Evolutionary conservation across 495 filamentous ascomycete species (phyloP).

Genomic region (Platismatia glauca): DNA sequence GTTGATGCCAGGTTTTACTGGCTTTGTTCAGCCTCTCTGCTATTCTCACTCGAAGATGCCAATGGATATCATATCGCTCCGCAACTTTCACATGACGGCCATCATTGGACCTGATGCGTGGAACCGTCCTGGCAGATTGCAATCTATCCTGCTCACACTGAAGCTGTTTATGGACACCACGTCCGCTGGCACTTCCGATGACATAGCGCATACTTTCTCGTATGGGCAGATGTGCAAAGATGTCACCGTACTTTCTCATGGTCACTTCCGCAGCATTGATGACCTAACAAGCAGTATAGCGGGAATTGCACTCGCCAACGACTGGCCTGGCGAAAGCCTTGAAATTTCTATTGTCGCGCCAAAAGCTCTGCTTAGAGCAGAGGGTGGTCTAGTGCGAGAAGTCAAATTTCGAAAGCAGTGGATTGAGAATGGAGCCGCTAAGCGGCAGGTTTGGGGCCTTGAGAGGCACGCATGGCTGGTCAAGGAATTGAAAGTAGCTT

Average conservation of each 20-base stretch:
- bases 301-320: not conserved
- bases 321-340: conserved; percentile 18
- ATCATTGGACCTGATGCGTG: conserved; percentile 23
- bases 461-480: conserved; percentile 12
- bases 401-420: conserved; percentile 4
- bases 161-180: conserved; percentile 13
- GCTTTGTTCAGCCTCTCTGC: not conserved
- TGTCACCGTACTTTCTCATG: conserved; percentile 8
- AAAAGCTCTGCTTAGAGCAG: conserved; percentile 20
- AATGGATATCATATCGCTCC: conserved; percentile 20
- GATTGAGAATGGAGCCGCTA: not conserved
- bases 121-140: conserved; percentile 18
- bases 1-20: too few species aligned
- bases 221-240: conserved; percentile 24
- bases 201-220: conserved; percentile 20
- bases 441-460: conserved; percentile 1
- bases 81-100: conserved; percentile 22
- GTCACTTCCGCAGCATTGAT: conserved; percentile 15
- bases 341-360: conserved; percentile 11
- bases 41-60: not conserved
- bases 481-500: conserved; percentile 19
- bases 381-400: conserved; percentile 18
- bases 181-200: conserved; percentile 20
- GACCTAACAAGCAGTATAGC: conserved; percentile 10
- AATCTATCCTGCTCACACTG: conserved; percentile 19